A percentile compares a stretch with the other conserved stretches of the same genome.
These are phyloP conservation scores for Quercus parvula DNA, from an alignment of 306 rosid species.

Conservation along the genomic window DNA sequence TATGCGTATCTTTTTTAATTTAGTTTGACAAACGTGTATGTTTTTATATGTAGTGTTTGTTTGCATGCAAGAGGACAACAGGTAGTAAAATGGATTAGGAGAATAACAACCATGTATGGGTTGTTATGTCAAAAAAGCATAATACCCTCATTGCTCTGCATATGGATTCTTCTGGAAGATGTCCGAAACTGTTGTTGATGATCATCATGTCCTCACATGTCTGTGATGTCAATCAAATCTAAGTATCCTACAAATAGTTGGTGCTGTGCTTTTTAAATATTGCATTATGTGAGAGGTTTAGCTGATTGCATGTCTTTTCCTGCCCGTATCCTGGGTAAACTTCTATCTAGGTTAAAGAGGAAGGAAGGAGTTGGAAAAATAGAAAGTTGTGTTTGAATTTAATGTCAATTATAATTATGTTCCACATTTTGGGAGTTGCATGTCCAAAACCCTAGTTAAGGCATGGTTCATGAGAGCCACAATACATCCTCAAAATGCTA, in stretches of 20 bases:
- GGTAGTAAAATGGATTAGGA: background rate
- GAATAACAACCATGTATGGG: background rate
- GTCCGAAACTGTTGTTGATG: background rate
- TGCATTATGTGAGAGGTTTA: background rate
- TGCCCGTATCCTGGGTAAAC: background rate
- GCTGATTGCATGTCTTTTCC: background rate
- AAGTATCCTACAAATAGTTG: background rate
- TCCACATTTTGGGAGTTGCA: background rate
- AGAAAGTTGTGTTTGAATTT: background rate
- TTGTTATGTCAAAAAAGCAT: background rate
- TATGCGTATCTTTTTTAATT: background rate
- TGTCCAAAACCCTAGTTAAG: background rate
- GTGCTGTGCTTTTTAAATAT: background rate
- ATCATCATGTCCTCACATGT: background rate
- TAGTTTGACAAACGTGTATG: background rate
- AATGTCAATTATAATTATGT: background rate
- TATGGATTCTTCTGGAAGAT: background rate
- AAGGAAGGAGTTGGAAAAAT: background rate
- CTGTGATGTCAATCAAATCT: background rate
- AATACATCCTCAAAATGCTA: background rate
- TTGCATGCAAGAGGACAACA: background rate
- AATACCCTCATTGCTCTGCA: background rate
- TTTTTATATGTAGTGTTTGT: background rate
- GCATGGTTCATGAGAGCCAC: background rate
- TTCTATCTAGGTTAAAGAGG: background rate